Percentiles rank a stretch among this genome's conserved stretches.
phyloP scores from a whole-genome alignment of 2,329 filamentous ascomycete species.

The Cadophora sp. region DNA sequence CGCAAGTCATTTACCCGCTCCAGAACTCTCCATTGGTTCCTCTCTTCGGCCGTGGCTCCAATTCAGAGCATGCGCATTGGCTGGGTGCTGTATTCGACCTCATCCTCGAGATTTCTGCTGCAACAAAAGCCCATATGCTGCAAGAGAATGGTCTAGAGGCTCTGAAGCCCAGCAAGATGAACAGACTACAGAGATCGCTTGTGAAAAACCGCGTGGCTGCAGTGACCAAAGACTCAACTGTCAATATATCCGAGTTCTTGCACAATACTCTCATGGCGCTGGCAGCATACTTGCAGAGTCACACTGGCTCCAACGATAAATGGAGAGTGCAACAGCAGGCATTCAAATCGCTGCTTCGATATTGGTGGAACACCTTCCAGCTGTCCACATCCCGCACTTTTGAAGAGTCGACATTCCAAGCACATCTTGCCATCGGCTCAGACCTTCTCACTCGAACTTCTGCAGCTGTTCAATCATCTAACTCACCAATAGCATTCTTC shows the following conservation, averaged over 20 bases:
- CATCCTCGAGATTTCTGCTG: conserved; percentile 52
- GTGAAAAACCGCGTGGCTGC: conserved; percentile 60
- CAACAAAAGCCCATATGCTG: conserved; percentile 51
- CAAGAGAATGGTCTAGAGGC: conserved; percentile 54
- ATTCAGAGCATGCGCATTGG: conserved; percentile 52
- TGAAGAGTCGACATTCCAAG: conserved; percentile 69
- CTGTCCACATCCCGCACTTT: conserved; percentile 56
- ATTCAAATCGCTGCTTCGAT: conserved; percentile 55
- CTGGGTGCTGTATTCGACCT: conserved; percentile 60
- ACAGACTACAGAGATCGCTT: conserved; percentile 65
- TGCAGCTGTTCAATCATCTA: background rate
- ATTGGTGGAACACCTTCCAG: conserved; percentile 60
- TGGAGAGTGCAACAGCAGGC: conserved; percentile 48
- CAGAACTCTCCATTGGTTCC: conserved; percentile 62
- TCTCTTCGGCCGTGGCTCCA: conserved; percentile 51
- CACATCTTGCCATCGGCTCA: conserved; percentile 57
- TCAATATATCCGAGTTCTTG: conserved; percentile 60
- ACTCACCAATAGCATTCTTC: conserved; percentile 29
- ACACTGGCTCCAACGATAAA: conserved; percentile 39
- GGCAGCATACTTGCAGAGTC: conserved; percentile 51
- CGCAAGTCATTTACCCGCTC: conserved; percentile 63
- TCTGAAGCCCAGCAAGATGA: conserved; percentile 58
- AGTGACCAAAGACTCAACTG: conserved; percentile 67
- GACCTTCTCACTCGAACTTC: conserved; percentile 33
- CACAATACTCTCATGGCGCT: conserved; percentile 51